Base-by-base conservation (phyloP, 352 stramenopile species). In the Pythium oligandrum region DNA sequence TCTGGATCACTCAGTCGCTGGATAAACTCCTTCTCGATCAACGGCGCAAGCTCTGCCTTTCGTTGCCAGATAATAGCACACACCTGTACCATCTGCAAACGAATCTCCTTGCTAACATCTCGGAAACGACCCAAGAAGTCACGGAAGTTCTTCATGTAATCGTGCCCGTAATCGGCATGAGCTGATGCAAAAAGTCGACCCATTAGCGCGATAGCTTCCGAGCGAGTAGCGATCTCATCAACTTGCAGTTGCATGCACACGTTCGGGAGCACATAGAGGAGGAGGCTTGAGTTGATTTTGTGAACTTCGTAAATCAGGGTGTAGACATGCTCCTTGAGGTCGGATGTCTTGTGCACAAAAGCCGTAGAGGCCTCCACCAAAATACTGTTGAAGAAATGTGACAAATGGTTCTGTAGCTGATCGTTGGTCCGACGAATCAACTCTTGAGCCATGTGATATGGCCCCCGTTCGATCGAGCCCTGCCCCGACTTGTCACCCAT, bases 91-190 rank as follows among this genome's bases (percentile, higher is more conserved):
- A 95, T 93, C 59, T 93, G 78, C 6, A 93, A 51, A 0, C 85
- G 83, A 60, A 95, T 92, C 39, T 93, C 81, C 53, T 93, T 93
- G 62, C 81, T 93, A 5, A 86, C 77, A 54, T 95, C 85, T 6
- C 78, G 74, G 48, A 95, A 95, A n/a, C 85, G 72, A 31, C 79
- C 81, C 39, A 95, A 57, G 51, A 95, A 95, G 6, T 93, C 81
- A 30, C 83, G 78, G 36, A 95, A 93, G 38, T 75, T 92, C 49
- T 90, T 90, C 64, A 90, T 78, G 48, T 86, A 90, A 39, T 90
- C 65, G 5, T 83, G 70, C 0, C 78, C 79, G 44, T 88, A 92
- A 26, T 92, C 81, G 3, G 78, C 80, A 30, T 80, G 73, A 3
- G 73, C 75, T 0, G 82, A 93, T 9, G 81, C 79, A 59, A 95